Percentiles rank a stretch among this genome's conserved stretches.
phyloP scores from a whole-genome alignment of 2,329 filamentous ascomycete species.

The Nectriaceae sp. region DNA sequence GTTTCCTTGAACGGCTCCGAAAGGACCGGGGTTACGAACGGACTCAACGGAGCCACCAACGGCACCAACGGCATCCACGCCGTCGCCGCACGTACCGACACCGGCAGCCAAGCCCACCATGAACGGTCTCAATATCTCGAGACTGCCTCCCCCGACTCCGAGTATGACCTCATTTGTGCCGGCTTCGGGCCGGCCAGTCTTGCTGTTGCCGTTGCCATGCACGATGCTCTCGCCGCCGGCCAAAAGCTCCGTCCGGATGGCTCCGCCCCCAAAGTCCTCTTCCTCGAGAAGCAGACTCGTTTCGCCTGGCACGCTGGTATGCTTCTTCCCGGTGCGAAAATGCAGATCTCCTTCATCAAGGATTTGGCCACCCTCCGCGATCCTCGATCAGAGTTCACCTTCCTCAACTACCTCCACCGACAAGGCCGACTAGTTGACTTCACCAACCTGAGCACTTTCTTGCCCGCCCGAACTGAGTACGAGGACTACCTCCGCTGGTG shows the following conservation, averaged over 20 bases:
- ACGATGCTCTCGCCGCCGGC: slow-evolving; percentile 69
- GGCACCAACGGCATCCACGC: slow-evolving; percentile 16
- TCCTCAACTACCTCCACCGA: slow-evolving; percentile 88
- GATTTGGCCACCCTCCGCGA: slow-evolving; percentile 89
- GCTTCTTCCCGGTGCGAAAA: slow-evolving; percentile 88
- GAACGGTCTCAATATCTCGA: slow-evolving; percentile 25
- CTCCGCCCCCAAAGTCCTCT: slow-evolving; percentile 70
- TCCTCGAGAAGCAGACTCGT: slow-evolving; percentile 79
- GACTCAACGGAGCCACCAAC: slow-evolving; percentile 22
- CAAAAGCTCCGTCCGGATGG: slow-evolving; percentile 42
- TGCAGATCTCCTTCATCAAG: slow-evolving; percentile 98
- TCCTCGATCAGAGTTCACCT: slow-evolving; percentile 89
- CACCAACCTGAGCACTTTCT: slow-evolving; percentile 85
- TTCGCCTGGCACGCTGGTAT: slow-evolving; percentile 97
- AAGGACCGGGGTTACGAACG: slow-evolving; percentile 15
- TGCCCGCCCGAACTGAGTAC: slow-evolving; percentile 84
- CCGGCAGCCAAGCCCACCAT: slow-evolving; percentile 23
- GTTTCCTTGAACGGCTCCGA: slow-evolving; percentile 21
- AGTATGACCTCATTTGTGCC: slow-evolving; percentile 85
- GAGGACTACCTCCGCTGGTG: slow-evolving; percentile 97
- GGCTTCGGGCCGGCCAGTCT: slow-evolving; percentile 93
- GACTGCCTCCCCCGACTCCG: slow-evolving; percentile 50
- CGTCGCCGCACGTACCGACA: slow-evolving; percentile 11
- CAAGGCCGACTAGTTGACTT: slow-evolving; percentile 85
- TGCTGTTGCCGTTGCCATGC: slow-evolving; percentile 83